A percentile compares a stretch with the other conserved stretches of the same genome.
These are phyloP conservation scores for Protomyces macrosporus DNA, from an alignment of 1,139 yeast genomes.

Conservation along the genomic window DNA sequence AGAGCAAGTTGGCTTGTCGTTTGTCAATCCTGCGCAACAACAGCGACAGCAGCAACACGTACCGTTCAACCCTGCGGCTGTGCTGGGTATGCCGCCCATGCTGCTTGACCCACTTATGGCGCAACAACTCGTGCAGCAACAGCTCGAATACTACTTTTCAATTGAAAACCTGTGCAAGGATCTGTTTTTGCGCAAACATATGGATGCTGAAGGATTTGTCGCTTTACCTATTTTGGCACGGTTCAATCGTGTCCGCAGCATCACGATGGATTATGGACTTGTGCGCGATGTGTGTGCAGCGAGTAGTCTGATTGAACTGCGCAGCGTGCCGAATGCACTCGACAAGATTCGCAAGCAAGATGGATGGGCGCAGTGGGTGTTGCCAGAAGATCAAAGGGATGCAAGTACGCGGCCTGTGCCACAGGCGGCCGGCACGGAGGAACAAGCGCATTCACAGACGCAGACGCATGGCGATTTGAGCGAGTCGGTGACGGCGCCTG, in stretches of 20 bases:
- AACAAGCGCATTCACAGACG: not conserved
- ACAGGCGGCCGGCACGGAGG: not conserved
- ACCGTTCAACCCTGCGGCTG: not conserved
- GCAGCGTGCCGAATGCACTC: constrained; percentile 36
- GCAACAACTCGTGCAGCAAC: constrained; percentile 14
- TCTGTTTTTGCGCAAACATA: constrained; percentile 67
- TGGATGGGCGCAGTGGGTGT: constrained; percentile 29
- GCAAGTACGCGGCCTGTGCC: constrained; percentile 4
- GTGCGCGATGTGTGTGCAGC: constrained; percentile 47
- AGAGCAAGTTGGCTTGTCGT: not conserved
- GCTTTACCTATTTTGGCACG: constrained; percentile 57
- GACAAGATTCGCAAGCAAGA: constrained; percentile 29
- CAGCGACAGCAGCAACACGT: too few species aligned
- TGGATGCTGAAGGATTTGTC: constrained; percentile 73
- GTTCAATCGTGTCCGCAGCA: constrained; percentile 66
- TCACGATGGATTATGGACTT: constrained; percentile 47
- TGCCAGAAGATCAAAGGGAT: constrained; percentile 27
- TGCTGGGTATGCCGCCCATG: constrained; percentile 3
- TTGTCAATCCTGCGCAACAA: constrained; percentile 20
- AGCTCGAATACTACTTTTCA: constrained; percentile 72
- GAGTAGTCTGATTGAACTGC: constrained; percentile 44
- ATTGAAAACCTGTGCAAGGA: constrained; percentile 82
- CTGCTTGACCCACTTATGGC: constrained; percentile 23
- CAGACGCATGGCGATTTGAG: not conserved
- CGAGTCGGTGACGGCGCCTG: not conserved